Evolutionary conservation across 768 basidiomycete species (phyloP).

Genomic region (Cantharellus cinnabarinus): DNA sequence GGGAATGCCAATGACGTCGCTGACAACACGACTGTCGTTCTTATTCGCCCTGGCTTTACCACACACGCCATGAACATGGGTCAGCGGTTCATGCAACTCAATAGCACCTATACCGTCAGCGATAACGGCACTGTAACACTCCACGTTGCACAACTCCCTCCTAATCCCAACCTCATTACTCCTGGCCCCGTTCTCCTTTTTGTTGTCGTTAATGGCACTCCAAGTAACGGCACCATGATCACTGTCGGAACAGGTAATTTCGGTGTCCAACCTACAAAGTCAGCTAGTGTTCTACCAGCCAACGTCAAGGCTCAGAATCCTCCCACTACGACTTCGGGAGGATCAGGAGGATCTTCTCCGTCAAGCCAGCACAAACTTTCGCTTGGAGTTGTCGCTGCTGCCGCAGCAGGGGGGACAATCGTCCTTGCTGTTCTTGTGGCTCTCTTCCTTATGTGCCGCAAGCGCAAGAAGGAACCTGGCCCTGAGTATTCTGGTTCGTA

Average conservation of each 20-base stretch:
- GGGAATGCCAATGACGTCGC: constrained; percentile 51
- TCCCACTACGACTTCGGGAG: constrained; percentile 14
- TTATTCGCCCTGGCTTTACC: constrained; percentile 56
- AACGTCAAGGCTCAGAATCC: background rate
- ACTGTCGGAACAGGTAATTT: constrained; percentile 63
- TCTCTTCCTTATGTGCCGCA: constrained; percentile 3
- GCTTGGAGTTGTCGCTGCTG: constrained; percentile 7
- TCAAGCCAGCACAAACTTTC: constrained; percentile 1
- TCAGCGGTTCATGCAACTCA: constrained; percentile 60
- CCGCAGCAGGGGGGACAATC: constrained; percentile 29
- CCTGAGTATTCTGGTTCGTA: constrained; percentile 1
- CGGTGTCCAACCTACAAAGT: constrained; percentile 39
- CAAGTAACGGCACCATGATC: constrained; percentile 55
- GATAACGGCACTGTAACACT: constrained; percentile 55
- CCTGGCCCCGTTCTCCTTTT: constrained; percentile 77
- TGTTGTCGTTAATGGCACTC: constrained; percentile 69
- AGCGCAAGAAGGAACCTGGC: constrained; percentile 15
- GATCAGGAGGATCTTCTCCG: constrained; percentile 18
- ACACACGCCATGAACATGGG: constrained; percentile 65
- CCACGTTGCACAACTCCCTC: constrained; percentile 65
- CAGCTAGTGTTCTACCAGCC: constrained; percentile 28
- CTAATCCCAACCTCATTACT: constrained; percentile 68
- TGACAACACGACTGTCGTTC: constrained; percentile 49
- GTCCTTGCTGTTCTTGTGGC: constrained; percentile 31
- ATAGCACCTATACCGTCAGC: constrained; percentile 69